Conservation (phyloP, 2,329 filamentous ascomycete species). For the Cryphonectria radicalis region DNA sequence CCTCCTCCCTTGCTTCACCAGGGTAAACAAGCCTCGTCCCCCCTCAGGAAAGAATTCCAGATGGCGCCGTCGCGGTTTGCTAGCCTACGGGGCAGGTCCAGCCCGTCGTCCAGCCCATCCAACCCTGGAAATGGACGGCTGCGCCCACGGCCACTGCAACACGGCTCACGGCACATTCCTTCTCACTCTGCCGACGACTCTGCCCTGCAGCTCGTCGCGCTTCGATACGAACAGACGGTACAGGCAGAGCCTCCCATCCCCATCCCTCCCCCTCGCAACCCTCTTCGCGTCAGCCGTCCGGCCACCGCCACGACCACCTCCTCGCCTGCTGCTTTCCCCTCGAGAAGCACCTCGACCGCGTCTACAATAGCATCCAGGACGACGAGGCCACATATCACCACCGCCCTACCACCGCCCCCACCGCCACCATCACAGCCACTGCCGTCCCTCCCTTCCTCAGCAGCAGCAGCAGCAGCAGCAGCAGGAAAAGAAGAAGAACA, state of each 20-base stretch:
- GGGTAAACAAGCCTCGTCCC: background rate
- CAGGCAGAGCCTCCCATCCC: slow-evolving; percentile 62
- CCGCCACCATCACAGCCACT: slow-evolving; percentile 40
- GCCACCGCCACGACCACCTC: slow-evolving; percentile 27
- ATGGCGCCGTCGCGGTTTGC: slow-evolving; percentile 48
- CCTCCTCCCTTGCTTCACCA: slow-evolving; percentile 5
- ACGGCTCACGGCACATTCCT: slow-evolving; percentile 17
- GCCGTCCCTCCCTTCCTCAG: background rate
- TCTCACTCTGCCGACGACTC: slow-evolving; percentile 45
- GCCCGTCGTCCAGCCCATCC: slow-evolving; percentile 6
- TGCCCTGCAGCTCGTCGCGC: slow-evolving; percentile 48
- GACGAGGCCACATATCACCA: slow-evolving; percentile 35
- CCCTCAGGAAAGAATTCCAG: slow-evolving; percentile 23
- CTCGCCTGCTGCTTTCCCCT: slow-evolving; percentile 24
- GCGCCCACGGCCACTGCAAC: background rate
- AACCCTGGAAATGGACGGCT: slow-evolving; percentile 10
- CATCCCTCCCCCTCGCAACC: slow-evolving; percentile 49
- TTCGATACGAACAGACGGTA: slow-evolving; percentile 65
- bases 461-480: no score
- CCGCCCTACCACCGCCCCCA: slow-evolving; percentile 39
- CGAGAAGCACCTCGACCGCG: background rate
- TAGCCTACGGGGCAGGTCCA: slow-evolving; percentile 43
- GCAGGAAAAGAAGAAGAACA: slow-evolving; percentile 4
- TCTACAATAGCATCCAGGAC: slow-evolving; percentile 27
- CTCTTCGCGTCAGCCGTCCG: slow-evolving; percentile 39